Evolutionary conservation across 495 filamentous ascomycete species (phyloP), one percentile per base, ranked within the genome.

Genomic region (Xylaria cubensis): DNA sequence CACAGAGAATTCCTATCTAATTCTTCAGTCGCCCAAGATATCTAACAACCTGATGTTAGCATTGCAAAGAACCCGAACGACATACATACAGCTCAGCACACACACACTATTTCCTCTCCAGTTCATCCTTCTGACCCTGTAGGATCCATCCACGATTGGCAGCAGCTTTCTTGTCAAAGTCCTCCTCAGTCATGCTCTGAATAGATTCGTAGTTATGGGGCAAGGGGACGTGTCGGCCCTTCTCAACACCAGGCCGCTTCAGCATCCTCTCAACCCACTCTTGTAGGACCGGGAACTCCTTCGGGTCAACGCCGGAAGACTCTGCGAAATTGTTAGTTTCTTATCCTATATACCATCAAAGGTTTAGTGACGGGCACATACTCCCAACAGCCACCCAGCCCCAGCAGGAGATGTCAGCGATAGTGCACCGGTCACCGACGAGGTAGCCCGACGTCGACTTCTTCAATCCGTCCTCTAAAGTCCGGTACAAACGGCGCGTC

Each of bases 361-460:
- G 50, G 58, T 26, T n/a, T 19, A 34, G 61, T 41, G 15, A 29
- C 29, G 4, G 12, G 15, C 7, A 80, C 82, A 66, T 76, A 84
- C 83, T 74, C 9, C 80, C 77, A 46, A 82, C 70, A 21, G 86
- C 81, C 7, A 93, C 83, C 92, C 93, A 97, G 10, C 92, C 92
- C 88, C 89, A 95, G 76, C 88, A 88, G 55, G 93, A 85, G 62
- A 97, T 91, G 79, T 98, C 94, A 0, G 94, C 95, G 70, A 96
- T 93, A 21, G 93, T 94, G 74, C 89, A 86, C 71, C 90, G 90
- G 74, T 94, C 88, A 1, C 94, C 95, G 12, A 95, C 92, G 3
- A 97, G 82, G 75, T 91, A 97, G 8, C 82, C 91, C 10, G 88
- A 90, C 42, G 80, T 84, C 9, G 88, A 90, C 67, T 84, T 84